phyloP scores from a whole-genome alignment of 2,329 filamentous ascomycete genomes.

The Lachnellula subtilissima region DNA sequence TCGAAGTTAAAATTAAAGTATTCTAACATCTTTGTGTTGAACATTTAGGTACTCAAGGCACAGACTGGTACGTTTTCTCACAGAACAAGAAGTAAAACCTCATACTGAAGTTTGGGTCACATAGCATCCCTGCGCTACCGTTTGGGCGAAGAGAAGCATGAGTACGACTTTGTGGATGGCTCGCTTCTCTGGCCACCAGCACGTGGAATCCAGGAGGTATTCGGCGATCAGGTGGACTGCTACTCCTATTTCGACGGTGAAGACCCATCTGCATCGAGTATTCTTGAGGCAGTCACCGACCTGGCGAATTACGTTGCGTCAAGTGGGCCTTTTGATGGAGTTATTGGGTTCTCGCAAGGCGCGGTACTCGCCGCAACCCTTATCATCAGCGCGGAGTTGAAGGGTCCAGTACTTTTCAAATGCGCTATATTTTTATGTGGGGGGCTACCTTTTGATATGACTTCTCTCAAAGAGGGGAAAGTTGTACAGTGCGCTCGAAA shows the following conservation, averaged over 20 bases:
- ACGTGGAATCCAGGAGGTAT: neutral
- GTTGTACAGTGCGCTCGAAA: neutral
- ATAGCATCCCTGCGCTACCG: neutral
- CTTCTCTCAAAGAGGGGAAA: too few species aligned
- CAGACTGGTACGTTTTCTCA: neutral
- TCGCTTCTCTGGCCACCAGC: neutral
- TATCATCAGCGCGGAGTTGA: neutral
- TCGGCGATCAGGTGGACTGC: neutral
- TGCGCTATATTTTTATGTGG: neutral
- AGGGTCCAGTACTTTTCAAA: neutral
- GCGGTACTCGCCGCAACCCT: neutral
- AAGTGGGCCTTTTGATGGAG: conserved; percentile 22
- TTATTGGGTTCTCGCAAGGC: conserved; percentile 47
- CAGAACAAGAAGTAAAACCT: neutral
- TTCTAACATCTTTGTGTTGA: too few species aligned
- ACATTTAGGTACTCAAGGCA: neutral
- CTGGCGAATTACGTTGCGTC: neutral
- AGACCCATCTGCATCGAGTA: neutral
- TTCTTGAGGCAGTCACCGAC: neutral
- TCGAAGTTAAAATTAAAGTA: too few species aligned
- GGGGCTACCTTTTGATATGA: neutral
- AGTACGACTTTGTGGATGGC: neutral
- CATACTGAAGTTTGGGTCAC: neutral
- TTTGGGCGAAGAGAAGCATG: neutral
- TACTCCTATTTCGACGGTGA: neutral